A percentile compares a stretch with the other conserved stretches of the same genome.
Evolutionary conservation across 2,329 filamentous ascomycete species (phyloP).

Genomic region (Emericellopsis cladophorae): DNA sequence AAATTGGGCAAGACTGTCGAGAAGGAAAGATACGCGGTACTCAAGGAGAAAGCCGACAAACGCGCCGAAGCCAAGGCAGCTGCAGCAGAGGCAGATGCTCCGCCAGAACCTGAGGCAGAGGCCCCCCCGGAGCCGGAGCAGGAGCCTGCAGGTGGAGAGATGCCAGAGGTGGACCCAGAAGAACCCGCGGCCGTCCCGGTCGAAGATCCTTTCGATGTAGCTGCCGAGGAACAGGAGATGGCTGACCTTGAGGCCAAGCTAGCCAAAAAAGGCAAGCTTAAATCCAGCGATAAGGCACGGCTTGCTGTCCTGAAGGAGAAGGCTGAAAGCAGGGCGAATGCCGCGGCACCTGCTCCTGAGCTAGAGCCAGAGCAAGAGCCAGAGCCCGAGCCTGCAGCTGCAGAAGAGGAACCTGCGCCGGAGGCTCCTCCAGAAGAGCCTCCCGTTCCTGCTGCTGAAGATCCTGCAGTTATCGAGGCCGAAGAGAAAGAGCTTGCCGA

Average conservation of each 20-base stretch:
- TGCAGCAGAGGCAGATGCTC: conserved; percentile 12
- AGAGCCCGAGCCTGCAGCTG: conserved; percentile 10
- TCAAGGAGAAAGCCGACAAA: conserved; percentile 7
- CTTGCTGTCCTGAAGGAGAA: conserved; percentile 9
- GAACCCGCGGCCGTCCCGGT: conserved; percentile 12
- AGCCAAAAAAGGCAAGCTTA: conserved; percentile 11
- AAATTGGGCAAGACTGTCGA: conserved; percentile 10
- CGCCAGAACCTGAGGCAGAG: conserved; percentile 15
- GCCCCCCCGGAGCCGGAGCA: too few species aligned
- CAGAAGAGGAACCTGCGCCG: conserved; percentile 12
- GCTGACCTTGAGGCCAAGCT: conserved; percentile 15
- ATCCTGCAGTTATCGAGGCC: conserved; percentile 12
- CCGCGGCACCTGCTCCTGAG: conserved; percentile 6
- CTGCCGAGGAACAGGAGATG: conserved; percentile 10
- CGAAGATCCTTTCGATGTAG: conserved; percentile 16
- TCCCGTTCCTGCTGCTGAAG: conserved; percentile 11
- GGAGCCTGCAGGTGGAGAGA: conserved; percentile 11
- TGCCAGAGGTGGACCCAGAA: conserved; percentile 6
- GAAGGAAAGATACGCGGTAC: conserved; percentile 12
- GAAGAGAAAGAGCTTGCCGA: conserved; percentile 15
- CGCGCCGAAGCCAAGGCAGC: conserved; percentile 8
- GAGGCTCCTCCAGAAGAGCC: conserved; percentile 12
- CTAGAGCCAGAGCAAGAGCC: conserved; percentile 6
- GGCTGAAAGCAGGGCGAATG: conserved; percentile 7
- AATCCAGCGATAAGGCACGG: conserved; percentile 13